Evolutionary conservation across 1,139 yeast genomes (phyloP), one percentile per base, ranked within the genome.

Genomic region (Nadsonia commutata): DNA sequence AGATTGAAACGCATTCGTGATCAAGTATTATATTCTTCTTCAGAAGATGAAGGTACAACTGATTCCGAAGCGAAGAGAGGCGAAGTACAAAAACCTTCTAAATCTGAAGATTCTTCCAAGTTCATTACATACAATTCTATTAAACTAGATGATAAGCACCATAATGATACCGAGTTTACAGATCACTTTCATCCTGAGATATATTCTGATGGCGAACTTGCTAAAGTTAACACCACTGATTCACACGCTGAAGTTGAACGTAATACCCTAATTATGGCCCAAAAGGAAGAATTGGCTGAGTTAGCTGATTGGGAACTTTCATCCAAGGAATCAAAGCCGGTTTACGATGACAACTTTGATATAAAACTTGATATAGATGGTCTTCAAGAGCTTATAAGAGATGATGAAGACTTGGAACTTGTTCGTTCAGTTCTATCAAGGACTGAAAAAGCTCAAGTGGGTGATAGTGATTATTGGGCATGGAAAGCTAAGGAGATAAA

Each of bases 341-440:
- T 76, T 0, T 77, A 67, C 51, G 70, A 68, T 2, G 78, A 72
- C 43, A 53, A 55, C 17, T 52, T 60, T 2, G 53, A 56, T 3
- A 49, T 58, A 2, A 56, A 65, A 7, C 57, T 72, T 21, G 77
- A 74, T 43, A 54, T 84, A 39, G 67, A 65, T 16, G 67, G 67
- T 9, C 52, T 84, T 2, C 82, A 80, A 51, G 57, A 62, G 2
- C 48, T 74, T 1, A 62, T 86, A 19, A 75, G 74, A 53, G 95
- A 86, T 55, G 75, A 73, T 1, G 95, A 86, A 57, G 96, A 86
- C 60, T 63, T 78, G 46, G 58, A 56, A 22, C 56, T 79, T 18
- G 67, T 83, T 18, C 65, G 66, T 45, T 66, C 70, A 46, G 64
- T 74, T 0, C 59, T 80, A 20, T 54, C 51, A 13, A 60, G 58